A percentile compares a stretch with the other conserved stretches of the same genome.
These are phyloP conservation scores for Backusella circina DNA, from an alignment of 192 early-diverging fungal genomes.

Conservation along the genomic window DNA sequence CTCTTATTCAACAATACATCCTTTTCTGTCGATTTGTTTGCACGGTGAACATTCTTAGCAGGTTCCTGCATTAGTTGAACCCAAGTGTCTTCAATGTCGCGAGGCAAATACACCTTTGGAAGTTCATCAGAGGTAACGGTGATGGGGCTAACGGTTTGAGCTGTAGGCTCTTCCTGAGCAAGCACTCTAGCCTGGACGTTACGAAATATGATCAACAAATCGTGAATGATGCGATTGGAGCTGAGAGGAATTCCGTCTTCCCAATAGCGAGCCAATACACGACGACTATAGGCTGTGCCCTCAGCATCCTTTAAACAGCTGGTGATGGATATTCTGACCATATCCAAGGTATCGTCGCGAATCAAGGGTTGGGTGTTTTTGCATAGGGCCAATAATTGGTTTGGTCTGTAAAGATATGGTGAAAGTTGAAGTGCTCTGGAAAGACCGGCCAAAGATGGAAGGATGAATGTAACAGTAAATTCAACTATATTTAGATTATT, in stretches of 20 bases:
- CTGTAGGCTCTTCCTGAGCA: conserved; percentile 16
- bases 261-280: conserved; percentile 44
- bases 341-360: conserved; percentile 41
- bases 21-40: conserved; percentile 11
- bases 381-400: conserved; percentile 44
- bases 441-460: conserved; percentile 58
- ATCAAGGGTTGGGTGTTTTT: conserved; percentile 47
- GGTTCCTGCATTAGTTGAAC: conserved; percentile 26
- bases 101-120: conserved; percentile 1
- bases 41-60: neutral
- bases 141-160: neutral
- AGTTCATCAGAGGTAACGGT: neutral
- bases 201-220: conserved; percentile 46
- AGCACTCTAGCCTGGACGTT: conserved; percentile 51
- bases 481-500: conserved; percentile 22
- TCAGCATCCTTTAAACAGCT: conserved; percentile 35
- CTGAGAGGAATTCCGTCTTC: conserved; percentile 43
- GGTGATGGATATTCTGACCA: conserved; percentile 39
- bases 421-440: conserved; percentile 50
- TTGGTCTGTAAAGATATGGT: conserved; percentile 39
- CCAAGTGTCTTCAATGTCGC: conserved; percentile 40
- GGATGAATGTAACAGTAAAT: conserved; percentile 46
- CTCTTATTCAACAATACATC: conserved; percentile 35
- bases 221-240: conserved; percentile 50
- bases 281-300: conserved; percentile 40